Evolutionary conservation across 345 rosid genomes (phyloP), one percentile per base, ranked within the genome.

Genomic region (Brassica nigra): DNA sequence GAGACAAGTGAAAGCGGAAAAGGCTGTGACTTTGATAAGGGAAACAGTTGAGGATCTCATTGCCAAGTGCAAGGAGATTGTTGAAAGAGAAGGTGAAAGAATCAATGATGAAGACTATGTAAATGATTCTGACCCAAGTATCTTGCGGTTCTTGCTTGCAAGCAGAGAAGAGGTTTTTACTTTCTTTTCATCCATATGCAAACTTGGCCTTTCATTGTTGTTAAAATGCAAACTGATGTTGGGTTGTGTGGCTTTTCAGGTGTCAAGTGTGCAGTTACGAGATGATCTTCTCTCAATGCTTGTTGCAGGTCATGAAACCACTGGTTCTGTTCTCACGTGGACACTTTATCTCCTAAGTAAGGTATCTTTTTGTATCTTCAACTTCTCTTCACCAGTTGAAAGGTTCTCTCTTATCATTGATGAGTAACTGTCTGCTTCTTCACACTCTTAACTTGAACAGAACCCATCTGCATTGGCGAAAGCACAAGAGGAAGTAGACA

Each of bases 221-320:
- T 30, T 47, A 44, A 49, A 14, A 34, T 49, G 14, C 70, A 8
- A 28, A 61, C 7, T 77, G 65, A 29, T 36, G 70, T 66, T 34
- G 42, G 33, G 31, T 71, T 58, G 65, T 76, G 11, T 6, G 31
- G 61, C 6, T 62, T 77, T 61, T 12, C 75, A 95, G 99, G 97
- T 95, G 70, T 91, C 97, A 12, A 92, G 95, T 76, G 72, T 81
- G 52, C 99, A 92, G 81, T 80, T 95, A 80, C 85, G 97, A 52
- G 97, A 95, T 81, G 99, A 95, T 86, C 92, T 92, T 75, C 82
- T 95, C 81, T 95, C 99, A 52, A 90, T 92, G 97, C 87, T 95
- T 82, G 99, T 92, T 30, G 99, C 99, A 15, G 97, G 99, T 73
- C 97, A 92, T 72, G 99, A 92, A 86, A 95, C 99, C 73, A 95